Percentiles rank a stretch among this genome's conserved stretches.
Evolutionary conservation across 169 alveolate species (phyloP).

Genomic region (Cryptosporidium sp.): DNA sequence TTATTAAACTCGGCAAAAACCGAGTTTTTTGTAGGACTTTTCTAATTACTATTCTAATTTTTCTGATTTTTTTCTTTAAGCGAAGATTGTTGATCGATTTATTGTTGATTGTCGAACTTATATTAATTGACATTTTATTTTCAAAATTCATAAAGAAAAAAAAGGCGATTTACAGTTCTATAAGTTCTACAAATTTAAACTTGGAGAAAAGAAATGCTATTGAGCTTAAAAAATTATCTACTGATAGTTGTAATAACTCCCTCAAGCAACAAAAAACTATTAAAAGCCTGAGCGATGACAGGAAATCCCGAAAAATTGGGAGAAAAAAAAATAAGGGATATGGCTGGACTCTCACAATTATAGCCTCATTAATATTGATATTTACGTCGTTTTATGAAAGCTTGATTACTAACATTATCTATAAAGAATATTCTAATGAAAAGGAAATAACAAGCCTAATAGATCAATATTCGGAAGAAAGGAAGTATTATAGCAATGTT

Average conservation of each 20-base stretch:
- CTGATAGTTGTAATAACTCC: neutral
- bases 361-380: slow-evolving; percentile 16
- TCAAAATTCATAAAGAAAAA: neutral
- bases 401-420: neutral
- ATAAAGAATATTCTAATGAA: neutral
- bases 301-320: neutral
- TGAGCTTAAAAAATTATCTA: slow-evolving; percentile 25
- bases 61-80: slow-evolving; percentile 29
- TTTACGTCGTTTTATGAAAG: slow-evolving; percentile 18
- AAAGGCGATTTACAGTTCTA: neutral
- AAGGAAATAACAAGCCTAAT: neutral
- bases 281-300: neutral
- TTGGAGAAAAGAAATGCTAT: neutral
- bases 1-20: slow-evolving; percentile 28
- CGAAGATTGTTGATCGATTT: slow-evolving; percentile 20
- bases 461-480: slow-evolving; percentile 12
- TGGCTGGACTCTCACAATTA: slow-evolving; percentile 29
- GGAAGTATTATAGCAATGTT: neutral
- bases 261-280: neutral
- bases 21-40: slow-evolving; percentile 41
- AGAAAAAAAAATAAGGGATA: slow-evolving; percentile 42
- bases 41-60: slow-evolving; percentile 14
- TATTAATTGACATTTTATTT: neutral
- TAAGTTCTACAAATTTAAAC: neutral
- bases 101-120: slow-evolving; percentile 1